Evolutionary conservation across 345 rosid species (phyloP), one percentile per base, ranked within the genome.

Genomic region (Citrus medica): DNA sequence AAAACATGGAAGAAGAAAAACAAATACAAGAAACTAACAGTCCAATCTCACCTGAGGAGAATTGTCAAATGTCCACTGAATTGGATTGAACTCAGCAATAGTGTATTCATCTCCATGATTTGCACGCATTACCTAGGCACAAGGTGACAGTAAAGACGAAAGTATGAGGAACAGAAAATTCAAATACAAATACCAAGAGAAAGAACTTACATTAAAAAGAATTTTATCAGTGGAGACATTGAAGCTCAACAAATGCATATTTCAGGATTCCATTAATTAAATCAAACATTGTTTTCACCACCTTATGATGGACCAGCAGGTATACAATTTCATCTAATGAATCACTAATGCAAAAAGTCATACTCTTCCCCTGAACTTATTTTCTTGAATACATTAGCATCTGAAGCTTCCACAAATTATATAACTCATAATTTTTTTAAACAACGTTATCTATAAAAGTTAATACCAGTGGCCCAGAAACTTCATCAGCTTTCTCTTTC

Each of bases 401-500:
- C 56, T 51, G 2, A 13, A 33, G 0, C 33, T 73, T 73, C 65
- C 35, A 46, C 37, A 69, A n/a, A 35, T 35, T 51, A 22, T 60
- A 28, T 30, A 33, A 33, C 19, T 35, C 4, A 35, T 1, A 6
- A 33, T 9, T 19, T 62, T 37, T 63, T 21, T 6, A 65, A n/a
- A 14, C 42, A 62, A 46, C 16, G 0, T 42, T 2, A 42, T 42
- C 51, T 42, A 42, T 7, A 69, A 51, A 17, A 74, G 55, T 30
- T 24, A 14, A n/a, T 88, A 95, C 98, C 96, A 95, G 67, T 35
- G 92, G 90, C 65, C 89, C 90, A 16, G 89, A 83, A 80, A 94
- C 88, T 88, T 92, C 91, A 63, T 78, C 84, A 75, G 94, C 95
- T 84, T 86, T 92, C 59, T 89, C 92, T 87, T 94, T 90, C 22